A percentile compares a stretch with the other conserved stretches of the same genome.
Conservation (phyloP, 2,329 filamentous ascomycete genomes). For the Aureobasidium leucospermi region DNA sequence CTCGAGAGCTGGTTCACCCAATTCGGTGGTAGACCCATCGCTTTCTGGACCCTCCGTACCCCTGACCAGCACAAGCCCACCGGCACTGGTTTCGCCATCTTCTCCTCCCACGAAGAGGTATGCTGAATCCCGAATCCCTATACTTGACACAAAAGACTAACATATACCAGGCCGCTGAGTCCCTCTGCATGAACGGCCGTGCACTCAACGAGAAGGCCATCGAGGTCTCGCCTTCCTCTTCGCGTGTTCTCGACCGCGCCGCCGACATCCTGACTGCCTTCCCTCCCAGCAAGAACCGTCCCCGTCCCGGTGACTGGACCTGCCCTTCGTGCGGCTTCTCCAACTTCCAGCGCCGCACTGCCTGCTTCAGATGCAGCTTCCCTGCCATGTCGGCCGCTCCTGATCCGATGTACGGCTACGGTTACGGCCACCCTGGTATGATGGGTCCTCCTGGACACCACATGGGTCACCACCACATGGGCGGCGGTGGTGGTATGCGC, state of each 20-base stretch:
- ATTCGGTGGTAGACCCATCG: constrained; percentile 93
- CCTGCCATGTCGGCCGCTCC: constrained; percentile 79
- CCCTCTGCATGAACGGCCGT: constrained; percentile 97
- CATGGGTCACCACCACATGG: constrained; percentile 28
- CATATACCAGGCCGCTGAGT: constrained; percentile 72
- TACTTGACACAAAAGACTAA: constrained; percentile 11
- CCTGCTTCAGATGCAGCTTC: constrained; percentile 98
- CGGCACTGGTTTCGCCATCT: constrained; percentile 94
- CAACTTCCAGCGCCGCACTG: constrained; percentile 97
- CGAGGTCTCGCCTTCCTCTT: constrained; percentile 96
- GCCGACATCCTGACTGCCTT: constrained; percentile 95
- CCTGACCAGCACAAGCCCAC: constrained; percentile 99
- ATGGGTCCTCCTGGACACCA: constrained; percentile 51
- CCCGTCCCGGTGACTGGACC: constrained; percentile 95
- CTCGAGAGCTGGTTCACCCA: constrained; percentile 99
- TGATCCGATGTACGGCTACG: constrained; percentile 57
- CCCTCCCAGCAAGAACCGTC: constrained; percentile 96
- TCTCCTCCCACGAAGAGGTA: constrained; percentile 98
- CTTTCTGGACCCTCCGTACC: constrained; percentile 96
- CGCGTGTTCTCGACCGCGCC: constrained; percentile 88
- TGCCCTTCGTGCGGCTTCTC: constrained; percentile 98
- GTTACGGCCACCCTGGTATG: constrained; percentile 62
- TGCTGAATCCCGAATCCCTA: constrained; percentile 30
- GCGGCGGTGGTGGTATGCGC: constrained; percentile 38
- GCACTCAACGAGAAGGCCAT: constrained; percentile 98